Conservation (phyloP, 2,329 filamentous ascomycete genomes). For the Fusarium sp. region DNA sequence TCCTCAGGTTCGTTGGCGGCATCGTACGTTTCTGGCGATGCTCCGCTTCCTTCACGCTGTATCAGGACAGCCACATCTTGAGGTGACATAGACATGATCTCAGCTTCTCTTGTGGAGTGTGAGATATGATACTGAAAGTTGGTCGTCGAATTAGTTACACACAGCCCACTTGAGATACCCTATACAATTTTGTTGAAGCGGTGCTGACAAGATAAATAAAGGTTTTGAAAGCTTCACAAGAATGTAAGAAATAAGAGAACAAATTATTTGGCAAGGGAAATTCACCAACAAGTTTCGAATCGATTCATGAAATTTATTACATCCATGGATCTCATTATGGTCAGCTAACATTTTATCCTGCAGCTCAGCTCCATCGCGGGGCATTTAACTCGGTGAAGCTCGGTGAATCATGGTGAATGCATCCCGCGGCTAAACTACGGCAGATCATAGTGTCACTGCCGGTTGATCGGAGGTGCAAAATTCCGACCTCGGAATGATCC, state of each 20-base stretch:
- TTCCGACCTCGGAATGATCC: slow-evolving; percentile 45
- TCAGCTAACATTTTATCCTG: background rate
- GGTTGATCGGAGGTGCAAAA: slow-evolving; percentile 43
- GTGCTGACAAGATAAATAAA: background rate
- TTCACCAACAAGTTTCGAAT: background rate
- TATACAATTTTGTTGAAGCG: background rate
- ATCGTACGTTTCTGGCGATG: slow-evolving; percentile 40
- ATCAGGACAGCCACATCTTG: slow-evolving; percentile 52
- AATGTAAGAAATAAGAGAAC: background rate
- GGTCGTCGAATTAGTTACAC: background rate
- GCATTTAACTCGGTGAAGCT: slow-evolving; percentile 3
- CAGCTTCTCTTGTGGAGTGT: background rate
- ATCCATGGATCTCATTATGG: background rate
- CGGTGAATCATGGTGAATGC: background rate
- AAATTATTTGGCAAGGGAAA: background rate
- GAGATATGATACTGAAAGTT: background rate
- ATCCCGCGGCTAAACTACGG: slow-evolving; percentile 40
- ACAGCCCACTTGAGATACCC: background rate
- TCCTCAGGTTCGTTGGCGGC: slow-evolving; percentile 39
- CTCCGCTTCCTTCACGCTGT: slow-evolving; percentile 44
- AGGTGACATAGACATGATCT: slow-evolving; percentile 44
- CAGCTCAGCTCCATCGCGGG: slow-evolving; percentile 4
- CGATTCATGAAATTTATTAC: too few species aligned
- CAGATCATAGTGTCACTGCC: slow-evolving; percentile 3
- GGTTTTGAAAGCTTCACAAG: background rate